Conservation (phyloP, 2,329 filamentous ascomycete species). For the Elsinoe necatrix region DNA sequence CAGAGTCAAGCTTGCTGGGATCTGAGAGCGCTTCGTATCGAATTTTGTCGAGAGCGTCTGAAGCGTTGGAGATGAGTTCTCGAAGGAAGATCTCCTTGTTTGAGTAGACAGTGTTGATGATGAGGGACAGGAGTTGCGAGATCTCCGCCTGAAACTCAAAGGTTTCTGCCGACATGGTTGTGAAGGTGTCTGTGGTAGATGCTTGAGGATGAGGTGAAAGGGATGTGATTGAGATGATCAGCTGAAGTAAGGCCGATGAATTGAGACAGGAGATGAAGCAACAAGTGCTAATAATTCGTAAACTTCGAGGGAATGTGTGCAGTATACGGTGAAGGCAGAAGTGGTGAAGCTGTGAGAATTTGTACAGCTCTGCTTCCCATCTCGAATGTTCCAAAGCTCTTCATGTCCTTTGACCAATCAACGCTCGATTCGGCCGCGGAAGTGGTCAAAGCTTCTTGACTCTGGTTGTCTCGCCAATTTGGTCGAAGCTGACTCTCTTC, state of each 20-base stretch:
- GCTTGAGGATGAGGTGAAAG: constrained; percentile 1
- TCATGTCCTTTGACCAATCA: too few relatives aligned
- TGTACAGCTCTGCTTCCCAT: constrained; percentile 2
- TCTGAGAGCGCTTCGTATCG: constrained; percentile 97
- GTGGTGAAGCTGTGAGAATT: constrained; percentile 4
- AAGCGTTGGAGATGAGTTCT: constrained; percentile 97
- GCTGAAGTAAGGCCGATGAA: neutral
- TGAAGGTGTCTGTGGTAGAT: constrained; percentile 18
- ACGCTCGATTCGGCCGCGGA: neutral
- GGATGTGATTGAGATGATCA: neutral
- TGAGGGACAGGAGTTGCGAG: constrained; percentile 98
- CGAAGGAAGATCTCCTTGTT: constrained; percentile 99
- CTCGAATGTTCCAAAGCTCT: too few relatives aligned
- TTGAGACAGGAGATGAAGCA: neutral
- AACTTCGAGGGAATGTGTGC: neutral
- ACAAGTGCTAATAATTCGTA: constrained; percentile 9
- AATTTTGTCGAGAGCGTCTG: constrained; percentile 99
- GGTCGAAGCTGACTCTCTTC: neutral
- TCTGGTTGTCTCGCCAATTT: constrained; percentile 3
- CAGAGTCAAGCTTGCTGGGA: constrained; percentile 89
- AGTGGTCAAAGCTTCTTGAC: constrained; percentile 1
- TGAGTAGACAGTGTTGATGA: constrained; percentile 99
- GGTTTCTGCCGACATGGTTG: constrained; percentile 76
- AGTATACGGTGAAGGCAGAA: neutral
- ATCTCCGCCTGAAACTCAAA: constrained; percentile 99